phyloP scores from a whole-genome alignment of 495 filamentous ascomycete species.

The Acidiella bohemica region DNA sequence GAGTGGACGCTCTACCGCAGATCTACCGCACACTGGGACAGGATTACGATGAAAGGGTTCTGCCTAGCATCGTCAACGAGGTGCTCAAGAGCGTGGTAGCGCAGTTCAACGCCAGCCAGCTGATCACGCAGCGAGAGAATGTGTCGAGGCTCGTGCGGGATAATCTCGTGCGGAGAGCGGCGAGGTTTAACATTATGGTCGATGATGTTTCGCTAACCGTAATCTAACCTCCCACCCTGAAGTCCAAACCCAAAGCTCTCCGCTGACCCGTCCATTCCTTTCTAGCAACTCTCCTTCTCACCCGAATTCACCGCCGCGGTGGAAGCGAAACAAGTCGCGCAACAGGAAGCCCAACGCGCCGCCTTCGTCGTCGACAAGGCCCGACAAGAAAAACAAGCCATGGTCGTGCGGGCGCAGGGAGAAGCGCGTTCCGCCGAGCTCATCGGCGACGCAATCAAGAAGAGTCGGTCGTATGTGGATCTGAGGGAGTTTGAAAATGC shows the following conservation, averaged over 20 bases:
- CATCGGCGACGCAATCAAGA: slow-evolving; percentile 98
- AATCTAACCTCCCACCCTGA: slow-evolving; percentile 25
- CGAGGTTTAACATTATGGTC: slow-evolving; percentile 90
- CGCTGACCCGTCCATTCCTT: neutral
- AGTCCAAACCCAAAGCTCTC: slow-evolving; percentile 13
- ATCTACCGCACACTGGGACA: slow-evolving; percentile 92
- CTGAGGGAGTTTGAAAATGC: slow-evolving; percentile 96
- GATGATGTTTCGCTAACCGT: slow-evolving; percentile 97
- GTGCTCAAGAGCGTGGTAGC: slow-evolving; percentile 97
- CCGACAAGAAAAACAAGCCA: slow-evolving; percentile 97
- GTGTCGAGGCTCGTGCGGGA: slow-evolving; percentile 84
- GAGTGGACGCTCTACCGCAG: slow-evolving; percentile 75
- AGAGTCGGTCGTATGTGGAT: slow-evolving; percentile 91
- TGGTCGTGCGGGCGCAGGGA: slow-evolving; percentile 96
- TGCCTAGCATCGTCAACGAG: slow-evolving; percentile 97
- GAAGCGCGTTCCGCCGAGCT: slow-evolving; percentile 95
- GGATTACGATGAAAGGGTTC: slow-evolving; percentile 92
- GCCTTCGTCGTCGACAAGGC: slow-evolving; percentile 98
- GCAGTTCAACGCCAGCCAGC: slow-evolving; percentile 95
- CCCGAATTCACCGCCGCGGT: slow-evolving; percentile 98
- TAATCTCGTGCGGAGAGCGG: slow-evolving; percentile 78
- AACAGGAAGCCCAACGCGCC: slow-evolving; percentile 94
- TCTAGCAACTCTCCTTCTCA: slow-evolving; percentile 92
- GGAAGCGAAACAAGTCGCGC: slow-evolving; percentile 97
- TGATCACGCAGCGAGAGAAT: slow-evolving; percentile 97